These are phyloP conservation scores for Aureobasidium sp. DNA, from an alignment of 2,329 filamentous ascomycete genomes.

Conservation along the genomic window DNA sequence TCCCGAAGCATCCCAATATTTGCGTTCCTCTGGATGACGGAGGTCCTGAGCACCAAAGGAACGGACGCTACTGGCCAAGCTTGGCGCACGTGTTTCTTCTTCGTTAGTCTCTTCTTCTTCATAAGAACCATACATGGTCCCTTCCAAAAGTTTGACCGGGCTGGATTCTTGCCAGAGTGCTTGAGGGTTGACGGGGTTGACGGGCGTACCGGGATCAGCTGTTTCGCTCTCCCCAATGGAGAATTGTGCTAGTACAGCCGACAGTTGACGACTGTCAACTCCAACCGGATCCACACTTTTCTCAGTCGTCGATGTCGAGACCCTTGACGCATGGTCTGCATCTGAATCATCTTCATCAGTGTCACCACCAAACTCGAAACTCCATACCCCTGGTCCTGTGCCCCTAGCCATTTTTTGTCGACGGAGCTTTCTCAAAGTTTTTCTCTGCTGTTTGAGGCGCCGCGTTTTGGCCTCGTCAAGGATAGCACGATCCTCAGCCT, in stretches of 20 bases:
- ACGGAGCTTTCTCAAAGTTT: constrained; percentile 29
- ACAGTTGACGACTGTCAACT: constrained; percentile 1
- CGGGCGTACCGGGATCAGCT: constrained; percentile 12
- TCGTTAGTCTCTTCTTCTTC: constrained; percentile 28
- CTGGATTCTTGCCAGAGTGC: constrained; percentile 1
- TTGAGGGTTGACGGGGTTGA: constrained; percentile 2
- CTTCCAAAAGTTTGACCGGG: constrained; percentile 45
- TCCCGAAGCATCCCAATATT: constrained; percentile 31
- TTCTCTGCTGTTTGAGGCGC: constrained; percentile 43
- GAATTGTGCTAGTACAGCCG: constrained; percentile 5
- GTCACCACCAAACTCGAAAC: constrained; percentile 67
- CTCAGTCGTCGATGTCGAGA: constrained; percentile 25
- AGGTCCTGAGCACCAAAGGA: constrained; percentile 19
- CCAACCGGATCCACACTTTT: constrained; percentile 4
- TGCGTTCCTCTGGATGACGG: constrained; percentile 37
- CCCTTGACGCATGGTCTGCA: constrained; percentile 27
- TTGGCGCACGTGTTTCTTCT: constrained; percentile 55
- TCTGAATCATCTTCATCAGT: constrained; percentile 42
- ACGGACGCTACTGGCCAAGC: constrained; percentile 62
- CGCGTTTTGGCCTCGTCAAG: constrained; percentile 41
- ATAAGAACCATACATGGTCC: constrained; percentile 69
- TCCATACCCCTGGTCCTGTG: constrained; percentile 62
- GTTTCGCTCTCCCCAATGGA: constrained; percentile 1
- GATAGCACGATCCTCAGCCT: constrained; percentile 37
- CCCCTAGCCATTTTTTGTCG: constrained; percentile 21